These are phyloP conservation scores for Spinacia oleracea DNA, from an alignment of 179 eudicot species.

Conservation along the genomic window DNA sequence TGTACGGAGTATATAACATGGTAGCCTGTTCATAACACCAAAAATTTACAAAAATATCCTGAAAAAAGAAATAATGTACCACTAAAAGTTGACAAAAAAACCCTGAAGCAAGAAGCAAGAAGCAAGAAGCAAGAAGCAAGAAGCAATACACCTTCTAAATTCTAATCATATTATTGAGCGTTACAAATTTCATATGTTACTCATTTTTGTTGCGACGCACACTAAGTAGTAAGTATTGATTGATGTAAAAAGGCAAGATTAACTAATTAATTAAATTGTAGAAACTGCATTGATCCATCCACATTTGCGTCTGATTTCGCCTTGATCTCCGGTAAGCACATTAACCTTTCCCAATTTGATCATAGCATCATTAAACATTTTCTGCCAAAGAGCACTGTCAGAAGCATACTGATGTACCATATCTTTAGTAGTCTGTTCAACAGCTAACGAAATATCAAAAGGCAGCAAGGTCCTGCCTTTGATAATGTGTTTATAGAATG, in stretches of 20 bases:
- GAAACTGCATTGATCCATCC: constrained; percentile 15
- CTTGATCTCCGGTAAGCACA: constrained; percentile 28
- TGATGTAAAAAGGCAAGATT: background rate
- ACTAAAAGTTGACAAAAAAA: background rate
- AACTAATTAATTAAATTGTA: background rate
- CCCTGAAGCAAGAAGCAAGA: background rate
- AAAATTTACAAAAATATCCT: background rate
- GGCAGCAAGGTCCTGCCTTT: constrained; percentile 16
- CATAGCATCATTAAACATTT: constrained; percentile 25
- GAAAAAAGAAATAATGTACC: too few species aligned
- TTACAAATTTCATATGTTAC: background rate
- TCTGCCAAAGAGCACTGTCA: constrained; percentile 16
- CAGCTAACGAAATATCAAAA: constrained; percentile 20
- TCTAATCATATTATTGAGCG: background rate
- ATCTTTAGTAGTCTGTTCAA: constrained; percentile 1
- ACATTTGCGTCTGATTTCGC: constrained; percentile 27
- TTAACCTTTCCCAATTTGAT: constrained; percentile 27
- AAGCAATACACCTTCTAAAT: too few species aligned
- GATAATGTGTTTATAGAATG: constrained; percentile 10
- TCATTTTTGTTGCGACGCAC: background rate
- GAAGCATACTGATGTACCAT: constrained; percentile 4
- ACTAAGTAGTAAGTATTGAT: background rate
- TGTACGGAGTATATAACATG: too few species aligned
- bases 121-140: background rate
- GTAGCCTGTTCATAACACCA: background rate